These are phyloP conservation scores for Trapa bicornis DNA, from an alignment of 345 rosid species.

Conservation along the genomic window DNA sequence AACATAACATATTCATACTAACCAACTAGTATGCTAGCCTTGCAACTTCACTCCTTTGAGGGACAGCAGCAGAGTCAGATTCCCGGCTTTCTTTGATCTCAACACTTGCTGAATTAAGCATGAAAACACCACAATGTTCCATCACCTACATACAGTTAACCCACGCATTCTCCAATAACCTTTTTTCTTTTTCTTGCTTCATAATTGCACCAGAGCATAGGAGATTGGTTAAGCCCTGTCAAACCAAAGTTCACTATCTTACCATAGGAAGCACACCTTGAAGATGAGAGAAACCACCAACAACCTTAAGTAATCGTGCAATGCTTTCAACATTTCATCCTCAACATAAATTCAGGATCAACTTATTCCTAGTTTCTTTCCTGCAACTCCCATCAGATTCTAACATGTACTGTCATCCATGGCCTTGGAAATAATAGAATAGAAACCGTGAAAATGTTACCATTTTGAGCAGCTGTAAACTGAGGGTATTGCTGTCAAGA, in stretches of 20 bases:
- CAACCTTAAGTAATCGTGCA: neutral
- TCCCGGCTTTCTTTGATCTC: neutral
- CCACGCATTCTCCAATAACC: neutral
- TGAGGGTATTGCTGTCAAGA: neutral
- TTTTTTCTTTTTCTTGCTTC: neutral
- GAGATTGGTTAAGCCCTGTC: neutral
- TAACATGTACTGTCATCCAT: neutral
- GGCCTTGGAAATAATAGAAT: neutral
- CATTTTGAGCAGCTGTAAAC: neutral
- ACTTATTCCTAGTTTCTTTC: neutral
- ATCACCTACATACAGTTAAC: neutral
- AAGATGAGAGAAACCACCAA: neutral
- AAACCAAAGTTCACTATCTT: neutral
- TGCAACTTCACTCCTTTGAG: neutral
- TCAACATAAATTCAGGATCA: neutral
- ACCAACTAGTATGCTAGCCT: neutral
- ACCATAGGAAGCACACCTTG: neutral
- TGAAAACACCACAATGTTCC: neutral
- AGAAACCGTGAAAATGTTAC: neutral
- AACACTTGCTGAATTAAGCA: neutral
- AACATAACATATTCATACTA: neutral
- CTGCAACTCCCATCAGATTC: neutral
- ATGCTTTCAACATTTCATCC: neutral
- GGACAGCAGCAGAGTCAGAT: neutral
- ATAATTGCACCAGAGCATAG: neutral